Conservation (phyloP, 352 stramenopile species). For the Nothophytophthora sp. region DNA sequence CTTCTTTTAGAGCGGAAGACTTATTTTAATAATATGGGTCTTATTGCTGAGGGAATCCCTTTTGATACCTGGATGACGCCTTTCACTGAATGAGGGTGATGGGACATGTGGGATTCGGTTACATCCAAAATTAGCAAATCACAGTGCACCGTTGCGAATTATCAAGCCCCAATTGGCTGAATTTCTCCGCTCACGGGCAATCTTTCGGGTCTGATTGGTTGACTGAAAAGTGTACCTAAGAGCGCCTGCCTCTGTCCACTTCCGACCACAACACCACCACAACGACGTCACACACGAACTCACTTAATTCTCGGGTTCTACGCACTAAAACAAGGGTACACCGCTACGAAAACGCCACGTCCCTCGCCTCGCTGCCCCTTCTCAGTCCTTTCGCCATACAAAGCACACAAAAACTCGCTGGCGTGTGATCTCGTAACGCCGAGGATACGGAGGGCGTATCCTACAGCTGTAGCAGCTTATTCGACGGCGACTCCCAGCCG, state of each 20-base stretch:
- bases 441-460: slow-evolving; percentile 1
- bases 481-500: slow-evolving; percentile 28
- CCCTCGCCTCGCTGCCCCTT: too few species aligned
- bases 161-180: slow-evolving; percentile 5
- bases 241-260: slow-evolving; percentile 10
- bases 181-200: slow-evolving; percentile 1
- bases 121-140: slow-evolving; percentile 7
- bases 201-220: too few species aligned
- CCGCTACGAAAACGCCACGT: too few species aligned
- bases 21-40: too few species aligned
- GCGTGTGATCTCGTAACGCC: slow-evolving; percentile 5
- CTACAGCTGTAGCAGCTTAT: slow-evolving; percentile 7
- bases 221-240: slow-evolving; percentile 6
- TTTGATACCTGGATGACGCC: slow-evolving; percentile 19
- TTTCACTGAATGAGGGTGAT: slow-evolving; percentile 8
- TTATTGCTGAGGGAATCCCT: slow-evolving; percentile 5
- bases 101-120: slow-evolving; percentile 4
- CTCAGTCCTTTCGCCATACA: neutral
- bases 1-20: too few species aligned
- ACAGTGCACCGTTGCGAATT: neutral
- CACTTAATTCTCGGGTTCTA: too few species aligned
- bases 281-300: too few species aligned
- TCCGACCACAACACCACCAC: too few species aligned
- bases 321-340: too few species aligned
- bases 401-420: too few species aligned